These are phyloP conservation scores for Tuber borchii DNA, from an alignment of 495 filamentous ascomycete genomes.

Conservation along the genomic window DNA sequence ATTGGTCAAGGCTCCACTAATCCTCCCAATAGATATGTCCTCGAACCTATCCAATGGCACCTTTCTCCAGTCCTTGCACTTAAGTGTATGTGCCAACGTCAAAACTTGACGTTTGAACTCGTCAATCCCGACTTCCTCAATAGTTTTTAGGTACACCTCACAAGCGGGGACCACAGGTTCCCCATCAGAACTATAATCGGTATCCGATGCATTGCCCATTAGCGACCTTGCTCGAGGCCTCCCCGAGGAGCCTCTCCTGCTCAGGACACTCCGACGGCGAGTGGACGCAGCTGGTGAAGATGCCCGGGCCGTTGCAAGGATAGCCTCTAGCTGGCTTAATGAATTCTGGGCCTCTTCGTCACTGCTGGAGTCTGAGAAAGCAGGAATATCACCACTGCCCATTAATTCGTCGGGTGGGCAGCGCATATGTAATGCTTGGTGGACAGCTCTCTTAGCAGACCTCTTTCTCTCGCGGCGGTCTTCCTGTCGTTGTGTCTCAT, in stretches of 20 bases:
- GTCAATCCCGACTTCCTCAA: slow-evolving; percentile 37
- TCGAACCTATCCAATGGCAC: slow-evolving; percentile 64
- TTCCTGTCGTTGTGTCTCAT: slow-evolving; percentile 25
- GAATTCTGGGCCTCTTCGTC: slow-evolving; percentile 25
- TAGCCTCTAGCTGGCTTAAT: slow-evolving; percentile 26
- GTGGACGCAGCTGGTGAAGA: slow-evolving; percentile 1
- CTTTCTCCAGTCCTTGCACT: slow-evolving; percentile 80
- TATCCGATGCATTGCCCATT: slow-evolving; percentile 30
- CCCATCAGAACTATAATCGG: slow-evolving; percentile 39
- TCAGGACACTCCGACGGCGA: slow-evolving; percentile 6
- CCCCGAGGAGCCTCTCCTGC: slow-evolving; percentile 11
- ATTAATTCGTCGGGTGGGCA: neutral
- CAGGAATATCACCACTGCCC: slow-evolving; percentile 1
- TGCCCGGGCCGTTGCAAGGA: slow-evolving; percentile 16
- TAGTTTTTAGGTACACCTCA: slow-evolving; percentile 34
- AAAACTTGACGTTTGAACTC: slow-evolving; percentile 85
- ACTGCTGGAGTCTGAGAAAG: slow-evolving; percentile 19
- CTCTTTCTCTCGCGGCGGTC: slow-evolving; percentile 21
- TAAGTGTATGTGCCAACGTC: slow-evolving; percentile 78
- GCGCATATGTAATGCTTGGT: neutral
- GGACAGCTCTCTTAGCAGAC: slow-evolving; percentile 16
- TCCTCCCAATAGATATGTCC: slow-evolving; percentile 71
- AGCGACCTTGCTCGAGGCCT: slow-evolving; percentile 19
- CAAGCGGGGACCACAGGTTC: slow-evolving; percentile 36
- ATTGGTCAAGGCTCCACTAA: slow-evolving; percentile 93